Evolutionary conservation across 2,329 filamentous ascomycete species (phyloP).

Genomic region (Geoglossum cookeanum): DNA sequence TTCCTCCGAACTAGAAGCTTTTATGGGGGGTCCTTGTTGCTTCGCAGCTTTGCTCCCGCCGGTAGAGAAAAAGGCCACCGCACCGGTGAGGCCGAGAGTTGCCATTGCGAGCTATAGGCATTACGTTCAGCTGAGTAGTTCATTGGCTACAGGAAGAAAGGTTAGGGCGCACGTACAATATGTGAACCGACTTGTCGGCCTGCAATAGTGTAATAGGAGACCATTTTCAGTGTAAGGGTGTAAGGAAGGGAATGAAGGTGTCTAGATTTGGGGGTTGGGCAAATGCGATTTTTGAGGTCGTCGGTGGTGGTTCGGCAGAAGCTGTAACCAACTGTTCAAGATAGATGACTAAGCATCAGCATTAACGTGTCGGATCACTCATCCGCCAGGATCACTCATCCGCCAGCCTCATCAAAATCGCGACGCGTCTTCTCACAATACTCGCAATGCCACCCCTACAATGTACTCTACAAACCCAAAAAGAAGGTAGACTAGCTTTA

Average conservation of each 20-base stretch:
- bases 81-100: conserved; percentile 31
- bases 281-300: too few species aligned
- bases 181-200: conserved; percentile 34
- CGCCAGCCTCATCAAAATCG: too few species aligned
- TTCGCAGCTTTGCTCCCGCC: conserved; percentile 28
- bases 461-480: too few species aligned
- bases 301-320: too few species aligned
- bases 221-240: conserved; percentile 22
- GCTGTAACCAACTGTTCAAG: too few species aligned
- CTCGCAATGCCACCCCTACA: too few species aligned
- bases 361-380: too few species aligned
- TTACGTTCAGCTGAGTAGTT: neutral
- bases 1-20: conserved; percentile 46
- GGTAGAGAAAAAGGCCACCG: conserved; percentile 25
- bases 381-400: too few species aligned
- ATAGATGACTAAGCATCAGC: too few species aligned
- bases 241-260: neutral
- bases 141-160: neutral
- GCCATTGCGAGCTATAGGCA: conserved; percentile 38
- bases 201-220: conserved; percentile 30
- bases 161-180: conserved; percentile 22
- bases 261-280: neutral
- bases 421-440: too few species aligned
- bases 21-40: conserved; percentile 35
- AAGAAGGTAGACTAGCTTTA: too few species aligned